A percentile compares a stretch with the other conserved stretches of the same genome.
phyloP scores from a whole-genome alignment of 2,329 filamentous ascomycete genomes.

The Graphiopsis chlorocephala region DNA sequence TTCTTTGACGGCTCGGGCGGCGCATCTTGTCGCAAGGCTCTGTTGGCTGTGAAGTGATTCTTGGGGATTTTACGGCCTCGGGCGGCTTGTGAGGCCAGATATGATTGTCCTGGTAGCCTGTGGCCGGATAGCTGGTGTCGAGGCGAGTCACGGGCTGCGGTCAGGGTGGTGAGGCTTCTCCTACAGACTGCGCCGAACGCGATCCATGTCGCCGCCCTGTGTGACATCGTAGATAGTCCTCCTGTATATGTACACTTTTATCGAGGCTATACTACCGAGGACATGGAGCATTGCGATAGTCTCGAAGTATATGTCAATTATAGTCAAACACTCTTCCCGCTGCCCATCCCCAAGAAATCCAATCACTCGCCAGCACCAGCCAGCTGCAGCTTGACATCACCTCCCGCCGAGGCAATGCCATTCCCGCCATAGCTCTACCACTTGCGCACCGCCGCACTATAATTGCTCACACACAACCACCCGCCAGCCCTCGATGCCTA shows the following conservation, averaged over 20 bases:
- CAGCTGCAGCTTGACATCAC: conserved; percentile 15
- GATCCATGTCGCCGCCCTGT: conserved; percentile 29
- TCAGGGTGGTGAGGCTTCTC: conserved; percentile 24
- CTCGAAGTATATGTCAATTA: neutral
- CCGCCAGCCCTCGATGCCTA: conserved; percentile 15
- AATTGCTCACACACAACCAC: neutral
- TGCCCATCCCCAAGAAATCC: neutral
- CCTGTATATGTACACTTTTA: neutral
- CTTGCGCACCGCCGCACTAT: neutral
- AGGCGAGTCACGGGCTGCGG: conserved; percentile 20
- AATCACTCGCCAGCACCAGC: neutral
- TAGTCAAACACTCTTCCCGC: neutral
- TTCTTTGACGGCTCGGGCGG: conserved; percentile 15
- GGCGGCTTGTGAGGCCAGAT: conserved; percentile 23
- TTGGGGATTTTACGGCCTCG: conserved; percentile 23
- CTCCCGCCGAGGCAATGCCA: neutral
- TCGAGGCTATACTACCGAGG: neutral
- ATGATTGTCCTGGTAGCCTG: conserved; percentile 20
- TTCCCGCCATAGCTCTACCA: neutral
- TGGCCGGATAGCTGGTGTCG: conserved; percentile 17
- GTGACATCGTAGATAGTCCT: neutral
- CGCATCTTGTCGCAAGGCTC: conserved; percentile 21
- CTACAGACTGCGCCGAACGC: conserved; percentile 25
- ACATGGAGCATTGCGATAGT: neutral
- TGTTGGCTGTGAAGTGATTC: conserved; percentile 28